A percentile compares a stretch with the other conserved stretches of the same genome.
Conservation (phyloP, 768 basidiomycete genomes). For the Hericium coralloides region DNA sequence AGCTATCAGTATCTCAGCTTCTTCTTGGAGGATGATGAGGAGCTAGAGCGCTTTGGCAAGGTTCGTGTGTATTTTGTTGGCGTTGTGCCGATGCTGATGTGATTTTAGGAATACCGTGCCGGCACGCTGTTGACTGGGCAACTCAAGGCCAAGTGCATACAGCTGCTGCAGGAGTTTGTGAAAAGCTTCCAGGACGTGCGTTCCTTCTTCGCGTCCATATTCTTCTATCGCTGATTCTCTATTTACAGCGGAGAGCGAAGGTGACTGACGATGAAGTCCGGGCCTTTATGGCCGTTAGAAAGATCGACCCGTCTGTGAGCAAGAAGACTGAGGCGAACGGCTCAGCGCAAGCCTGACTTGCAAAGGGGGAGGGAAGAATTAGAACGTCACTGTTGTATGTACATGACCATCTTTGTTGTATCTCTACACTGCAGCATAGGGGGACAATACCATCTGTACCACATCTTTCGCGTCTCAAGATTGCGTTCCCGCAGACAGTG, state of each 20-base stretch:
- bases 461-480: not conserved
- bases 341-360: not conserved
- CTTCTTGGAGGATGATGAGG: conserved; percentile 93
- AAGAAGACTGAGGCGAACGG: conserved; percentile 19
- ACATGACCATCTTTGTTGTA: not conserved
- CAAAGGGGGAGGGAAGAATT: not conserved
- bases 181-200: conserved; percentile 76
- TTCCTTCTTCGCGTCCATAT: not conserved
- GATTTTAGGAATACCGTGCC: conserved; percentile 79
- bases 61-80: conserved; percentile 32
- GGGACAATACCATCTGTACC: not conserved
- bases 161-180: conserved; percentile 73
- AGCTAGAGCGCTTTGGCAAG: conserved; percentile 65
- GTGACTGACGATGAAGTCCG: conserved; percentile 72
- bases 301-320: conserved; percentile 54
- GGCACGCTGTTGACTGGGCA: conserved; percentile 85
- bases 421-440: not conserved
- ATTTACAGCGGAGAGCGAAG: conserved; percentile 58
- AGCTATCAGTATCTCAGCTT: conserved; percentile 92
- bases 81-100: not conserved
- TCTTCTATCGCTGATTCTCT: conserved; percentile 1
- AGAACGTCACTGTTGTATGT: not conserved
- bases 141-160: conserved; percentile 84
- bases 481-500: too few species aligned
- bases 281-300: conserved; percentile 68